Base-by-base conservation (phyloP, 2,329 filamentous ascomycete species). In the Ceratocystis lukuohia region DNA sequence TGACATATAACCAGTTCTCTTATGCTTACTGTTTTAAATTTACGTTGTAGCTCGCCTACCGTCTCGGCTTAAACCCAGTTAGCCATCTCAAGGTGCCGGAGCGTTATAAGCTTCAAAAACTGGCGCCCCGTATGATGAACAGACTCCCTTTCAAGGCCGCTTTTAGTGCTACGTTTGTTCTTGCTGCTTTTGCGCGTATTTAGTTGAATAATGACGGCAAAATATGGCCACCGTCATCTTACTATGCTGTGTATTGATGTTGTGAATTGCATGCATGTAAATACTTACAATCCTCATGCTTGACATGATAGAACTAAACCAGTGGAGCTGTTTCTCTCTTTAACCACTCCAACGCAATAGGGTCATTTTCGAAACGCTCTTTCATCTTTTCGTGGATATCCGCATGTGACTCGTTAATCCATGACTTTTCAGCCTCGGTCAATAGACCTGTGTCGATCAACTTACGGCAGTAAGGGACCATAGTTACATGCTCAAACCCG, bases 401-500 rank as follows among this genome's bases (percentile, higher is more conserved):
- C 44, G 80, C 77, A 74, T 96, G 89, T 74, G 96, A 96, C 53
- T 85, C 81, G 72, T 97, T 96, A 70, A 99, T 77, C 89, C 93
- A 99, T 68, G 82, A 77, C 77, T 87, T 89, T 78, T 99, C 94
- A 12, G 78, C 80, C 3, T 80, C 78, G 0, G 86, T 91, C 70
- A 99, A 77, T 44, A 96, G 78, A 64, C 74, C 80, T 65, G 82
- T 78, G 71, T 97, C 89, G 69, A 96, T 91, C 70, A 99, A 78
- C 69, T 91, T 96, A 69, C 86, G 84, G 77, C 93, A 96, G 76
- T 96, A 91, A 0, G 94, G 94, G 20, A 93, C 91, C 91, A 99
- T 91, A 0, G 94, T 99, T 70, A 97, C 91, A 75, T 96, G 90
- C 78, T 99, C 93, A 71, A 99, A 99, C 2, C 92, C 91, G 45